These are phyloP conservation scores for Ustilago trichophora DNA, from an alignment of 1,284 basidiomycete species.

Conservation along the genomic window DNA sequence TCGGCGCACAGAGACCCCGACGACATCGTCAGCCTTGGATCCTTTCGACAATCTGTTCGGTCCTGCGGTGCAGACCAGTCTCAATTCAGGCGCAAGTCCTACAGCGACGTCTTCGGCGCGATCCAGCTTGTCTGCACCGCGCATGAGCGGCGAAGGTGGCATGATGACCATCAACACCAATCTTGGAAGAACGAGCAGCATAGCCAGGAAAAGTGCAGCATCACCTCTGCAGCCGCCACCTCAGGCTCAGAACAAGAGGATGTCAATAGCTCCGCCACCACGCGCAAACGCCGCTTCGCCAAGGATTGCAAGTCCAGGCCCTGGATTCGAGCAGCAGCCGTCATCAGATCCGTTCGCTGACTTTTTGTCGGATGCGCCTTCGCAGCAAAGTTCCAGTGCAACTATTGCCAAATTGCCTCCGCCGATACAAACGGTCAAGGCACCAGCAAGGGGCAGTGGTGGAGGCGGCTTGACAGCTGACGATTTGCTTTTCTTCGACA, in stretches of 20 bases:
- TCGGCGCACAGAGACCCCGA: not conserved
- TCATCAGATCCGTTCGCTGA: slow-evolving; percentile 20
- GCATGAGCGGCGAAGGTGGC: slow-evolving; percentile 28
- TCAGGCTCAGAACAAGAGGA: slow-evolving; percentile 17
- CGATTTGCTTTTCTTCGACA: slow-evolving; percentile 45
- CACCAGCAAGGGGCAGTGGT: slow-evolving; percentile 1
- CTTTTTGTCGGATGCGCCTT: slow-evolving; percentile 24
- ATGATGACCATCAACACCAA: slow-evolving; percentile 41
- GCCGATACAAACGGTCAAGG: not conserved
- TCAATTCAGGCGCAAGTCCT: slow-evolving; percentile 8
- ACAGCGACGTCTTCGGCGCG: slow-evolving; percentile 21
- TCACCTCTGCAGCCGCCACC: slow-evolving; percentile 31
- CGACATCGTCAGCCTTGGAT: slow-evolving; percentile 5
- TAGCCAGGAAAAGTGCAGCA: slow-evolving; percentile 19
- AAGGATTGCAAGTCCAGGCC: not conserved
- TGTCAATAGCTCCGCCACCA: slow-evolving; percentile 22
- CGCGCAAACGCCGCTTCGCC: slow-evolving; percentile 15
- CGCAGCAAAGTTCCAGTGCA: not conserved
- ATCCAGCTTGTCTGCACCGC: slow-evolving; percentile 23
- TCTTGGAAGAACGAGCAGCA: slow-evolving; percentile 12
- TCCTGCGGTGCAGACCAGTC: slow-evolving; percentile 5
- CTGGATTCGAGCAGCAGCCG: not conserved
- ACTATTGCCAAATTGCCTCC: not conserved
- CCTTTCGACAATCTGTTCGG: slow-evolving; percentile 23
- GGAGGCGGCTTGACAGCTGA: slow-evolving; percentile 31